These are phyloP conservation scores for Aspergillus taichungensis DNA, from an alignment of 495 filamentous ascomycete species.

Conservation along the genomic window DNA sequence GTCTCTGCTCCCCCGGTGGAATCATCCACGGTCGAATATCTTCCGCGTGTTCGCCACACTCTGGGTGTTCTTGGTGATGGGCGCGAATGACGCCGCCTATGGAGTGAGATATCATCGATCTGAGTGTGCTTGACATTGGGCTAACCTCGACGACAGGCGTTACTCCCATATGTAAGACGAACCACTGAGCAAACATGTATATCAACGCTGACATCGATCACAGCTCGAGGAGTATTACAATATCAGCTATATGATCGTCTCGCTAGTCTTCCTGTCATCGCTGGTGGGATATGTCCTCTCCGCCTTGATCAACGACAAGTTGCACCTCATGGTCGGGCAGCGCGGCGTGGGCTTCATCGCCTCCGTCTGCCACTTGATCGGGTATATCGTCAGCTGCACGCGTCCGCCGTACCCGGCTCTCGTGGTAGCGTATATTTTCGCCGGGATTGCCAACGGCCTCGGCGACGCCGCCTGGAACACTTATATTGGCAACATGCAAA, in stretches of 20 bases:
- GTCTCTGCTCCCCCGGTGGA: conserved; percentile 44
- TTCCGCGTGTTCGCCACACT: conserved; percentile 58
- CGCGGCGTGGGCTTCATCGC: conserved; percentile 63
- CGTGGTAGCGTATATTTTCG: conserved; percentile 47
- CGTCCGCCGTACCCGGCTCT: conserved; percentile 55
- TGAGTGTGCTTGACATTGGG: not conserved
- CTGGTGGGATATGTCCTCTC: conserved; percentile 49
- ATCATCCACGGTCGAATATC: conserved; percentile 56
- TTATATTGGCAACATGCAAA: conserved; percentile 55
- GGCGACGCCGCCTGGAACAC: conserved; percentile 58
- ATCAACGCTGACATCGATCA: not conserved
- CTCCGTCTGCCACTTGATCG: conserved; percentile 54
- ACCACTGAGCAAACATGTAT: not conserved
- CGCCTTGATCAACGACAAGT: conserved; percentile 47
- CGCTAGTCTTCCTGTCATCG: conserved; percentile 54
- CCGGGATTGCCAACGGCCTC: conserved; percentile 57
- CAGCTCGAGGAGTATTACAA: conserved; percentile 53
- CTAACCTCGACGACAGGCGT: conserved; percentile 33
- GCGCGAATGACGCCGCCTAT: conserved; percentile 72
- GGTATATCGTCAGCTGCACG: conserved; percentile 49
- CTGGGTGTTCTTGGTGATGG: conserved; percentile 69
- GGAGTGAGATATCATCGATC: conserved; percentile 46
- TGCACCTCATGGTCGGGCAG: conserved; percentile 57
- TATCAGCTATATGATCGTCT: conserved; percentile 50
- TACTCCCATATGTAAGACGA: conserved; percentile 47